Base-by-base conservation (phyloP, 2,329 filamentous ascomycete genomes). In the Penicillium sp. region DNA sequence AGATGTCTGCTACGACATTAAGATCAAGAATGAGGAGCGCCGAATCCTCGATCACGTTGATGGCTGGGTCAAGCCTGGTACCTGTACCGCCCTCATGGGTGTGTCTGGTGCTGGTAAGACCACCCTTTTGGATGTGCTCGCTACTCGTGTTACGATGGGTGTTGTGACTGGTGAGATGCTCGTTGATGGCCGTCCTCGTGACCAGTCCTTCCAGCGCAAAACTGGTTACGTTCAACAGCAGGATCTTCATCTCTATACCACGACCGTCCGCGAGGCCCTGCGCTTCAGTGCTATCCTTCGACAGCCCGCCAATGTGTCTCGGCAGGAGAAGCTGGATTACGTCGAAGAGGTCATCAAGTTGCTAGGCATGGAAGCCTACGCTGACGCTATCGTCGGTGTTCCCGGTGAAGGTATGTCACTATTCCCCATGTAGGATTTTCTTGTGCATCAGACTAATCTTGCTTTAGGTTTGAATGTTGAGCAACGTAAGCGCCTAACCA, bases 91-190 rank as follows among this genome's bases (percentile, higher is more conserved):
- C 35, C 76, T 95, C 3, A 95, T 95, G 90, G 78, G 89, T 72
- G 88, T 90, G 6, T 90, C 86, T 29, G 90, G 90, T 57, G 90
- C 90, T n/a, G 90, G 90, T 49, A 96, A 96, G 70, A 96, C 90
- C 0, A 95, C 90, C 1, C 79, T 96, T 27, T 73, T 96, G 29
- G 88, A 95, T 68, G 87, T 88, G 33, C 76, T 96, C 55, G 90
- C 90, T 39, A 87, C 86, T 50, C 85, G 90, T 65, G 86, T 86
- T 9, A 90, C 87, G 0, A 91, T 93, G 83, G 90, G 90, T 70
- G 85, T 95, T 13, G 88, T 95, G 41, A 83, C 81, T 5, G 90
- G 90, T 46, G 85, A 91, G 58, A 93, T 95, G 84, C 71, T 89
- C n/a, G 84, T 90, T 6, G 85, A 90, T 56, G 86, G 86, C 1